Evolutionary conservation across 352 stramenopile species (phyloP), one percentile per base, ranked within the genome.

Genomic region (Lagenidium sp.): DNA sequence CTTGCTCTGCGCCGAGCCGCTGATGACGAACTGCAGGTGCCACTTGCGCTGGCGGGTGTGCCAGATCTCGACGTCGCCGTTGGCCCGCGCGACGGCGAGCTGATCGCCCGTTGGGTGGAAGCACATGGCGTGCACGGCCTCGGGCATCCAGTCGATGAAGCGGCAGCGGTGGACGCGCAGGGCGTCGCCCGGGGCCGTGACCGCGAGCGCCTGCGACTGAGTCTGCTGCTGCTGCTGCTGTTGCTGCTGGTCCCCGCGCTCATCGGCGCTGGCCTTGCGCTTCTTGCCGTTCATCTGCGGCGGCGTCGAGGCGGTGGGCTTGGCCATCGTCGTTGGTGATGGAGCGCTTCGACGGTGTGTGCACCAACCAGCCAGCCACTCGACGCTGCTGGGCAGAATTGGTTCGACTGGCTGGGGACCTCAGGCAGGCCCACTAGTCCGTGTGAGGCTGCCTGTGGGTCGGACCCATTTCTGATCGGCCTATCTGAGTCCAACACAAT

Each of bases 61-160:
- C 78, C 79, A 91, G 36, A 94, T 50, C 52, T 94, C 82, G 36
- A 94, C 68, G 53, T 91, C 76, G 35, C 82, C 82, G 44, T 75
- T 88, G 37, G 68, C 68, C 34, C 79, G 78, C 30, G 77, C 82
- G 16, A 94, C 75, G 11, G 82, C 82, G 44, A 94, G 42, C 31
- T 74, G 61, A 43, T 78, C 60, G 22, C 74, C 72, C 2, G 42
- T 18, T 3, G 60, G 50, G 43, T 76, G 83, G 44, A 87, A 92
- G 34, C 57, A 52, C 44, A 86, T 55, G 22, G 61, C 62, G 46
- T 86, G 65, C 11, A 89, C 66, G 34, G 76, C 77, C 19, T 80
- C 50, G 20, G 79, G 79, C 72, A 89, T 84, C 68, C 76, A 89
- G 48, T 92, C 76, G 42, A 92, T 66, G 46, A 92, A 92, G 46